Base-by-base conservation (phyloP, 176 grass and related monocot genomes). In the Triticum urartu region DNA sequence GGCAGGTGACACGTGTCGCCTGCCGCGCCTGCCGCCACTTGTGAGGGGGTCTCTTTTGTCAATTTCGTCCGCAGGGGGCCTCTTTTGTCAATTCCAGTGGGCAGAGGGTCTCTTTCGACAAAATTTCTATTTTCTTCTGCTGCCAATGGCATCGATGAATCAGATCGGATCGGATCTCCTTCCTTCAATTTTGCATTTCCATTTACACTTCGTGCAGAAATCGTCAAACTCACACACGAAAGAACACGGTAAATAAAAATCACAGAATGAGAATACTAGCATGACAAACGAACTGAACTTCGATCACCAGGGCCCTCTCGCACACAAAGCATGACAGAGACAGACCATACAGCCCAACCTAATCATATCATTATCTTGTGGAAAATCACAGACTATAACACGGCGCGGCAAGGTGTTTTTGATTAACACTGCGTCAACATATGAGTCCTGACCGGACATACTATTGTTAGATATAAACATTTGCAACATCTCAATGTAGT, bases 111-210 rank as follows among this genome's bases (percentile, higher is more conserved):
- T n/a, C n/a, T n/a, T n/a, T n/a, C n/a, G n/a, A n/a, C n/a, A n/a
- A n/a, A n/a, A n/a, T n/a, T n/a, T n/a, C n/a, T 70, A 45, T 86
- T 70, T 67, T 64, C 62, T 77, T 36, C 21, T 52, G 79, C 64
- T 4, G 64, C 10, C 26, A 21, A 4, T 47, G 11, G 43, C 43
- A 47, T 47, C 43, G 43, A 47, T 11, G 43, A 47, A 13, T 39
- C 7, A 7, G 38, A 39, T 47, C 43, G 11, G 40, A 47, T 47
- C 43, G 3, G 3, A 4, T 47, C 11, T 47, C 43, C 43, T 45
- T 45, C 11, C 42, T 47, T 13, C 3, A 47, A 13, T 47, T 43
- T 43, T 47, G 11, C 43, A 13, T 47, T 47, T 47, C 43, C 43
- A 47, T 47, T 13, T 47, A 13, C 11, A 13, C 11, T 12, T 47